phyloP scores from a whole-genome alignment of 2,329 filamentous ascomycete species.

The Claviceps purpurea region DNA sequence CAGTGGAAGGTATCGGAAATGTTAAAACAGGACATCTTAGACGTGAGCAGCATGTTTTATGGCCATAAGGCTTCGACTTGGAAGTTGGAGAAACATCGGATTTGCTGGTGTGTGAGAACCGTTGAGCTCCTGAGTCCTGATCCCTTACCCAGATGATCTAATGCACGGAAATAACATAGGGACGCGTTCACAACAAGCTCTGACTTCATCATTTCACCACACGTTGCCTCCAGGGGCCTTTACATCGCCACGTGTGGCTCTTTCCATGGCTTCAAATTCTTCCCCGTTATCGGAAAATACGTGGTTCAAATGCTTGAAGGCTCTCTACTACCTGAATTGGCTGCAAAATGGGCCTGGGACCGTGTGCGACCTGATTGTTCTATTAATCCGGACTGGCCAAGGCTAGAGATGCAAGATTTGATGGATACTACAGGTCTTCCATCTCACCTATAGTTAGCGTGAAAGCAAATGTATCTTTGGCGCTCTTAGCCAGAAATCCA shows the following conservation, averaged over 20 bases:
- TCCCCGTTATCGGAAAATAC: slow-evolving; percentile 51
- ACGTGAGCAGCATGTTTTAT: slow-evolving; percentile 44
- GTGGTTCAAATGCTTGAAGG: slow-evolving; percentile 41
- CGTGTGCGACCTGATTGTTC: slow-evolving; percentile 40
- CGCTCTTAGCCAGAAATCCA: too few species aligned
- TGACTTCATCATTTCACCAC: slow-evolving; percentile 50
- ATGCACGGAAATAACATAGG: slow-evolving; percentile 24
- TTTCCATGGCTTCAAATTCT: slow-evolving; percentile 56
- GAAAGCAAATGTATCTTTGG: background rate
- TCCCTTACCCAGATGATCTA: too few species aligned
- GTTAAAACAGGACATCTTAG: slow-evolving; percentile 45
- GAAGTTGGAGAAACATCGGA: slow-evolving; percentile 48
- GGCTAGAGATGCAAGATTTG: slow-evolving; percentile 42
- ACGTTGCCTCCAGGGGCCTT: slow-evolving; percentile 35
- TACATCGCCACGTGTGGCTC: slow-evolving; percentile 52
- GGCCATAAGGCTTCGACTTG: slow-evolving; percentile 40
- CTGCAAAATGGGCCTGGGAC: slow-evolving; percentile 44
- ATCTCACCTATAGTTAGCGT: slow-evolving; percentile 16
- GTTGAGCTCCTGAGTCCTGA: background rate
- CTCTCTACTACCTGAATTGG: slow-evolving; percentile 27
- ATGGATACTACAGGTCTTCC: slow-evolving; percentile 12
- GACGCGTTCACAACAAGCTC: slow-evolving; percentile 49
- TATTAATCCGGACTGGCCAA: slow-evolving; percentile 42
- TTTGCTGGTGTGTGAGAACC: slow-evolving; percentile 45
- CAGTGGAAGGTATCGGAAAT: slow-evolving; percentile 46